Conservation (phyloP, 2,329 filamentous ascomycete genomes). For the Epichloe festucae region DNA sequence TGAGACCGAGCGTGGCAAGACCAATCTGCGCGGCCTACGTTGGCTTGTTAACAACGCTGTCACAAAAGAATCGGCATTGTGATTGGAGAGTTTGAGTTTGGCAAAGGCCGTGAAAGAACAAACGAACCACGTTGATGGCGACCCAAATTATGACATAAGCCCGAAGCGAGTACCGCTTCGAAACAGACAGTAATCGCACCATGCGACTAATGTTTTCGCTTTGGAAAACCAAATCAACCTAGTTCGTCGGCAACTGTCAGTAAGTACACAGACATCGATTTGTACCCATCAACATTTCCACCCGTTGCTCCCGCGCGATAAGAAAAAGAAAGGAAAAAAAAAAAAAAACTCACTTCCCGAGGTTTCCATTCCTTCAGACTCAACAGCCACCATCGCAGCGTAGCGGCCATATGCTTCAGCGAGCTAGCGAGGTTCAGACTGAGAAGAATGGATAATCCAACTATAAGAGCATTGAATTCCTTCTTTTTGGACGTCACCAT, state of each 20-base stretch:
- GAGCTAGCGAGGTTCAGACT: slow-evolving; percentile 29
- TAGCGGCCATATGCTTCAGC: slow-evolving; percentile 29
- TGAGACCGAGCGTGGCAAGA: slow-evolving; percentile 28
- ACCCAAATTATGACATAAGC: slow-evolving; percentile 12
- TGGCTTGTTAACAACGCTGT: neutral
- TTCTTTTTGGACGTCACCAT: slow-evolving; percentile 23
- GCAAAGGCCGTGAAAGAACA: neutral
- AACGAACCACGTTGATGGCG: slow-evolving; percentile 12
- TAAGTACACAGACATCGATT: no score
- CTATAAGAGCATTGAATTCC: slow-evolving; percentile 30
- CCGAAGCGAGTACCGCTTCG: slow-evolving; percentile 8
- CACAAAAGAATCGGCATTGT: no score
- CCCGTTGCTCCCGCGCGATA: no score
- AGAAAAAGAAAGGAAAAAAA: neutral
- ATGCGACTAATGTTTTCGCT: slow-evolving; percentile 14
- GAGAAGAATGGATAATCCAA: slow-evolving; percentile 28
- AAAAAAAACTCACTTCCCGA: slow-evolving; percentile 22
- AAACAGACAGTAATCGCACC: slow-evolving; percentile 9
- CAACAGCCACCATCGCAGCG: slow-evolving; percentile 34
- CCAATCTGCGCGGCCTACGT: slow-evolving; percentile 27
- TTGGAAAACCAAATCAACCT: slow-evolving; percentile 12
- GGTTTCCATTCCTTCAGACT: slow-evolving; percentile 22
- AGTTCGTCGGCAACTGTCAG: no score
- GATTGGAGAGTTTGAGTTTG: neutral
- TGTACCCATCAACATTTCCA: no score